Evolutionary conservation across 192 early-diverging fungal species (phyloP).

Genomic region (Mortierella alpina): DNA sequence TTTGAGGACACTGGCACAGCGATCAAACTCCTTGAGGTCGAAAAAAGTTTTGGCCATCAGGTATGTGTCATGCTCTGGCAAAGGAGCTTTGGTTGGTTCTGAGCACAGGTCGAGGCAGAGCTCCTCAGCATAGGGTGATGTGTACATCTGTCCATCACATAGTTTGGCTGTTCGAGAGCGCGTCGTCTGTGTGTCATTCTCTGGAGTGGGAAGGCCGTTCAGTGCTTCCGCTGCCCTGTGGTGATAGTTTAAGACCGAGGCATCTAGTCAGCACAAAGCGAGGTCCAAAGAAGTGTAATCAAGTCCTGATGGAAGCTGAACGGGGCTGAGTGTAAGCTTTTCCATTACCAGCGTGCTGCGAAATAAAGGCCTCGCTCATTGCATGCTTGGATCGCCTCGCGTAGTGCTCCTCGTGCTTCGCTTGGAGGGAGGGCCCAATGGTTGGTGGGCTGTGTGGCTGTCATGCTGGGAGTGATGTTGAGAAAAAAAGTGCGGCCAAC

Average conservation of each 20-base stretch:
- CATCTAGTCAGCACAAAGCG: background rate
- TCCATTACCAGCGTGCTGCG: conserved; percentile 77
- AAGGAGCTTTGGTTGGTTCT: conserved; percentile 3
- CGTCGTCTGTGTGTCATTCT: background rate
- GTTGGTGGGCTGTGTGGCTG: background rate
- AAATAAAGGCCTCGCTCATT: conserved; percentile 75
- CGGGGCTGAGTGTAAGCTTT: background rate
- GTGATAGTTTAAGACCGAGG: background rate
- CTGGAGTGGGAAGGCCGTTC: conserved; percentile 41
- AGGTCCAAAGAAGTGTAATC: background rate
- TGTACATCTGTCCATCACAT: background rate
- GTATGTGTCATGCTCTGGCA: conserved; percentile 62
- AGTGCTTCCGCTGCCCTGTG: conserved; percentile 65
- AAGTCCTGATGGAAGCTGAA: background rate
- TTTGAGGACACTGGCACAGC: conserved; percentile 63
- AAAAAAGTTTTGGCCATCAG: conserved; percentile 79
- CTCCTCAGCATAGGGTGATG: conserved; percentile 4
- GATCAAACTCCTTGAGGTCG: conserved; percentile 78
- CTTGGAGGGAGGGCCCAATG: conserved; percentile 13
- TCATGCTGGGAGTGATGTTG: background rate
- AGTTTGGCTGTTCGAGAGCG: background rate
- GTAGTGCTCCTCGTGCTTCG: conserved; percentile 55
- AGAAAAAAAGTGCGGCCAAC: too few species aligned
- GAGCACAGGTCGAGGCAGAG: conserved; percentile 4
- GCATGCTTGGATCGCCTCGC: conserved; percentile 72